phyloP scores from a whole-genome alignment of 805 yeast species.

The Nakazawaea wickerhamii region DNA sequence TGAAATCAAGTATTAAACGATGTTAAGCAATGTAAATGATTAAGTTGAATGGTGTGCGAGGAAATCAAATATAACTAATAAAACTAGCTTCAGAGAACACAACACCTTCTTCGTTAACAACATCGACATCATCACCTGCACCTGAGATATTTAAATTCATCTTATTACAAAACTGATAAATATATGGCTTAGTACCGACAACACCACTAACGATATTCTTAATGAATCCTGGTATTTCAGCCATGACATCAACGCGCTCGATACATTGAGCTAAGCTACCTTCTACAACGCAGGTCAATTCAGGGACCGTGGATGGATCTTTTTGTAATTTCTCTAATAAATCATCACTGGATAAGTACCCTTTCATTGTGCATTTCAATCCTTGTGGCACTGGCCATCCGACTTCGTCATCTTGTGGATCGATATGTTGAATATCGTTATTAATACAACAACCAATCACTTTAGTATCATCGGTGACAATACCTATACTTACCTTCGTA shows the following conservation, averaged over 20 bases:
- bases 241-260: conserved; percentile 96
- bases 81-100: conserved; percentile 81
- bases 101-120: conserved; percentile 50
- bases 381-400: conserved; percentile 88
- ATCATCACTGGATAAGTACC: conserved; percentile 23
- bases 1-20: too few relatives aligned
- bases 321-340: conserved; percentile 37
- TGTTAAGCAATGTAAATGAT: too few relatives aligned
- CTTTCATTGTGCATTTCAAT: conserved; percentile 50
- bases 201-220: conserved; percentile 91
- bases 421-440: conserved; percentile 57
- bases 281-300: conserved; percentile 41
- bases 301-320: conserved; percentile 23
- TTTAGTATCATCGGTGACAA: conserved; percentile 59
- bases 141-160: conserved; percentile 40
- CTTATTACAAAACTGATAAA: conserved; percentile 81
- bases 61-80: conserved; percentile 36
- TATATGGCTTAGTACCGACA: conserved; percentile 94
- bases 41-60: too few relatives aligned
- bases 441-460: conserved; percentile 57
- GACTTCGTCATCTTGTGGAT: conserved; percentile 59
- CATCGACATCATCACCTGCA: conserved; percentile 29
- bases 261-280: conserved; percentile 62
- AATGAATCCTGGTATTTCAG: conserved; percentile 91
- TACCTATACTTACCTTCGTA: conserved; percentile 76